A percentile compares a stretch with the other conserved stretches of the same genome.
These are phyloP conservation scores for Eutrema yunnanense DNA, from an alignment of 345 rosid species.

Conservation along the genomic window DNA sequence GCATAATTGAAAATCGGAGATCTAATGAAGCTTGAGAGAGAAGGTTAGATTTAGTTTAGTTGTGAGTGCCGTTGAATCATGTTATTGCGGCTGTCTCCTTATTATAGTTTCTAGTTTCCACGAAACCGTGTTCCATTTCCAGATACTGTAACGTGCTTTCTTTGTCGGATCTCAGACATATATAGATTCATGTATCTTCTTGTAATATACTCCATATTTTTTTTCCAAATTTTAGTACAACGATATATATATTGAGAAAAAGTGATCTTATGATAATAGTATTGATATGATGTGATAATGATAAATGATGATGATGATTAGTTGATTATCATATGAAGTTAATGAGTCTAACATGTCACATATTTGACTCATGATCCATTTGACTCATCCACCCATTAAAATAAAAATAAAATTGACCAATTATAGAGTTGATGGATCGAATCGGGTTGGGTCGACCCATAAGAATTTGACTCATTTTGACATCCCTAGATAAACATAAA, in stretches of 20 bases:
- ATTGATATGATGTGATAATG: no score
- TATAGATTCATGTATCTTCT: not conserved
- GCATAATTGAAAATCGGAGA: not conserved
- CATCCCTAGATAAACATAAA: not conserved
- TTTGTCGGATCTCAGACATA: not conserved
- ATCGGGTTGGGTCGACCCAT: no score
- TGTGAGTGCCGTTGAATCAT: conserved; percentile 18
- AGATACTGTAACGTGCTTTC: conserved; percentile 17
- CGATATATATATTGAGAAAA: not conserved
- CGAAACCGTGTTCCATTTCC: conserved; percentile 27
- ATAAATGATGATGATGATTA: no score
- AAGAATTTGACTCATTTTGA: no score
- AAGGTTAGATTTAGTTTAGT: not conserved
- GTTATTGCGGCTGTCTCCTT: conserved; percentile 19
- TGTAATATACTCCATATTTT: not conserved
- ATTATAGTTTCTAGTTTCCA: conserved; percentile 19
- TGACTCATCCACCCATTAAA: no score
- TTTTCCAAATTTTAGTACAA: not conserved
- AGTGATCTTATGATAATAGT: no score
- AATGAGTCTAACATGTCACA: no score
- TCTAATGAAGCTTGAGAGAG: conserved; percentile 1
- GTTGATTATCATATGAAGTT: no score
- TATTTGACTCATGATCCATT: no score
- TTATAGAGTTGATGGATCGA: no score
- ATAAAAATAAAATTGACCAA: no score